Percentiles rank a stretch among this genome's conserved stretches.
These are phyloP conservation scores for Solanum lycopersicoides DNA, from an alignment of 257 asterid species.

Conservation along the genomic window DNA sequence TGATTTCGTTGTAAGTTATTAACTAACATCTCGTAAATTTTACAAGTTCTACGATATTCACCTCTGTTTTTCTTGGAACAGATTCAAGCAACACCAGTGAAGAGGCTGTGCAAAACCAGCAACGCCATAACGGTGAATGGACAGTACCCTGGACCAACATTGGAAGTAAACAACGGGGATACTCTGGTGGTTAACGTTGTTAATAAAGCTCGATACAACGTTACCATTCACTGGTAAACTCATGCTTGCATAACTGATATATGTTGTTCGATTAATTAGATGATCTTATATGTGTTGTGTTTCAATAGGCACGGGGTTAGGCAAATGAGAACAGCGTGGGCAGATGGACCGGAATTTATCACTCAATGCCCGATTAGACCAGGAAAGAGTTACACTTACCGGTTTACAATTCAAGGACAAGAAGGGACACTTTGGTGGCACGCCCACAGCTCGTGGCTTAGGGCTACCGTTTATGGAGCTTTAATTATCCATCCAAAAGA, in stretches of 20 bases:
- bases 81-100: constrained; percentile 83
- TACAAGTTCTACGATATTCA: not conserved
- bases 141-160: constrained; percentile 69
- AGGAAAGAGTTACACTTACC: constrained; percentile 63
- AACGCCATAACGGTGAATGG: constrained; percentile 55
- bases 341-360: constrained; percentile 83
- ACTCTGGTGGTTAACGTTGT: constrained; percentile 60
- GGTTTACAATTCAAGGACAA: constrained; percentile 70
- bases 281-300: not conserved
- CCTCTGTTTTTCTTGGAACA: constrained; percentile 4
- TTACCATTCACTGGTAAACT: constrained; percentile 75
- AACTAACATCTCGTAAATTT: not conserved
- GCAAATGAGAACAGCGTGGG: constrained; percentile 73
- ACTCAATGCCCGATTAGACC: constrained; percentile 89
- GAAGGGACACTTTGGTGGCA: constrained; percentile 98
- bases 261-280: too few relatives aligned
- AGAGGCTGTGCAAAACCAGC: constrained; percentile 73
- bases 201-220: constrained; percentile 64
- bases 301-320: constrained; percentile 70
- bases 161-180: constrained; percentile 75
- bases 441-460: constrained; percentile 93
- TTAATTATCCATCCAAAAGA: constrained; percentile 52
- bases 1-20: constrained; percentile 48
- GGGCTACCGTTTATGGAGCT: constrained; percentile 91
- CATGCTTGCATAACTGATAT: not conserved